A percentile compares a stretch with the other conserved stretches of the same genome.
phyloP scores from a whole-genome alignment of 306 rosid genomes.

The Heteromeles arbutifolia region DNA sequence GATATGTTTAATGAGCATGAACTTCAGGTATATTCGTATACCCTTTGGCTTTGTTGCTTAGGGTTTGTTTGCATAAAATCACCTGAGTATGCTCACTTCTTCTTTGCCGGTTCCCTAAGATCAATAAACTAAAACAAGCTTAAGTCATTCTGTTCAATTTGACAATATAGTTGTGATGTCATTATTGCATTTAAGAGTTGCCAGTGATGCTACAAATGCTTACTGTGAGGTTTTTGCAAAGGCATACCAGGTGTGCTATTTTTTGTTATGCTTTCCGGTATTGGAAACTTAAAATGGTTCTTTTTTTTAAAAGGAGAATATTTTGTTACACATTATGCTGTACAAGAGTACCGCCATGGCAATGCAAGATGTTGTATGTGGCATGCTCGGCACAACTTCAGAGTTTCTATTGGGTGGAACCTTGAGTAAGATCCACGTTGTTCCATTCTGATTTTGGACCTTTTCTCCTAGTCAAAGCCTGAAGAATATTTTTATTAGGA shows the following conservation, averaged over 20 bases:
- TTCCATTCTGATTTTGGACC: neutral
- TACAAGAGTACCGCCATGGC: neutral
- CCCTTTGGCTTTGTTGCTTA: neutral
- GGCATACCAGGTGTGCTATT: neutral
- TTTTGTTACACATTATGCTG: neutral
- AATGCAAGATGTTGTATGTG: neutral
- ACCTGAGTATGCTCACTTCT: neutral
- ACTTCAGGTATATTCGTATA: constrained; percentile 64
- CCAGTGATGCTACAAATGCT: neutral
- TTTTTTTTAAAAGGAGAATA: neutral
- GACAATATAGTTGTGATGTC: neutral
- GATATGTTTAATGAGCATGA: constrained; percentile 98
- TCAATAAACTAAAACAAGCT: neutral
- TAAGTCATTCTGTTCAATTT: neutral
- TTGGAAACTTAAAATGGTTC: neutral
- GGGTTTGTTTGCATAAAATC: neutral
- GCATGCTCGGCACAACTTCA: neutral
- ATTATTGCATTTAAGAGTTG: neutral
- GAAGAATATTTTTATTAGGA: neutral
- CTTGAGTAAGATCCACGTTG: neutral
- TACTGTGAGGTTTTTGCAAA: neutral
- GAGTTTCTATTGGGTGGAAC: neutral
- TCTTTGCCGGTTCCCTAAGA: neutral
- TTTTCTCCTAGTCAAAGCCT: neutral
- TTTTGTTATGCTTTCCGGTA: neutral